Conservation (phyloP, 345 rosid species). For the Lepidium aucheri region DNA sequence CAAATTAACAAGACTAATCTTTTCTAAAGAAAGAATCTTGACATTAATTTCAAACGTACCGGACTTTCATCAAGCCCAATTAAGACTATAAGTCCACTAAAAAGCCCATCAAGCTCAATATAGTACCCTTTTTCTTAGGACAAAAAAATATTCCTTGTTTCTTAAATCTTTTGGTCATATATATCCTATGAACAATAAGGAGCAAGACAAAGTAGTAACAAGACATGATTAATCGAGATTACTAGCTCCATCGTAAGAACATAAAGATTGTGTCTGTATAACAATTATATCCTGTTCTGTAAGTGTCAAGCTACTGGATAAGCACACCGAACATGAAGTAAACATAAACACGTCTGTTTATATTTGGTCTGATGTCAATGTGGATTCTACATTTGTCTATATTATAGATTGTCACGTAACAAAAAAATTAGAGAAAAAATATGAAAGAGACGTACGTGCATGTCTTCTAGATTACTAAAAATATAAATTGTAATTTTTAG, state of each 20-base stretch:
- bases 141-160: too few relatives aligned
- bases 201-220: background rate
- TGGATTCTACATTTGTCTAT: background rate
- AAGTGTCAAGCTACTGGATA: background rate
- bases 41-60: too few relatives aligned
- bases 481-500: background rate
- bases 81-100: background rate
- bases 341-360: background rate
- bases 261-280: background rate
- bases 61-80: background rate
- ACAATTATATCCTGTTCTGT: background rate
- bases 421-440: background rate
- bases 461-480: background rate
- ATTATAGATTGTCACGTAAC: background rate
- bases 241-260: background rate
- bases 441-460: background rate
- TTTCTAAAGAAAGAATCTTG: too few relatives aligned
- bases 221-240: background rate
- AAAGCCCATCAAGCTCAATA: background rate
- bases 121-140: too few relatives aligned
- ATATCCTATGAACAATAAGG: background rate
- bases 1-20: background rate
- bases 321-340: background rate
- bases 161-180: too few relatives aligned
- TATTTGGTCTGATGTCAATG: background rate